A percentile compares a stretch with the other conserved stretches of the same genome.
These are phyloP conservation scores for Friedmanniomyces simplex DNA, from an alignment of 495 filamentous ascomycete species.

Conservation along the genomic window DNA sequence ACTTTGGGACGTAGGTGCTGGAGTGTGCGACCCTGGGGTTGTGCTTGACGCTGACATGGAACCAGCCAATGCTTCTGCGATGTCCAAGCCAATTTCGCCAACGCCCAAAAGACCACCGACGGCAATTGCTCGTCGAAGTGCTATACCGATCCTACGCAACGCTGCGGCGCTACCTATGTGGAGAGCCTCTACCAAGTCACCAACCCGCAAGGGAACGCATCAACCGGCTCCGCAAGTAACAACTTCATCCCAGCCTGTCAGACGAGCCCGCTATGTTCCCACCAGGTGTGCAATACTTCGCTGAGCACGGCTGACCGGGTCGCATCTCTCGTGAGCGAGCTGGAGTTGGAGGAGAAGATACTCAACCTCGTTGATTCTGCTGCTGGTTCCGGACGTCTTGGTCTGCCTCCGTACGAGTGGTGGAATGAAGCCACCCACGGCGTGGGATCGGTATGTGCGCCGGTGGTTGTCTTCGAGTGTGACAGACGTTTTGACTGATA, in stretches of 20 bases:
- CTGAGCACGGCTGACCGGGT: constrained; percentile 17
- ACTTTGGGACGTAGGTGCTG: background rate
- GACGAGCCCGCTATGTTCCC: constrained; percentile 1
- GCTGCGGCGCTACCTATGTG: background rate
- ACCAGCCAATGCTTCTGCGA: constrained; percentile 1
- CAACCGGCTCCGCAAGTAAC: background rate
- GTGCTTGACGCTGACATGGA: background rate
- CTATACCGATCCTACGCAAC: background rate
- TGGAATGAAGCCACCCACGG: constrained; percentile 49
- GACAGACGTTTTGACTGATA: background rate
- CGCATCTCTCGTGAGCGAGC: constrained; percentile 30
- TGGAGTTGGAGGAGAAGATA: constrained; percentile 45
- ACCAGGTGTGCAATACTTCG: constrained; percentile 1
- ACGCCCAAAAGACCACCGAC: background rate
- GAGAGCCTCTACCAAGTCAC: background rate
- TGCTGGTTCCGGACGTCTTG: constrained; percentile 46
- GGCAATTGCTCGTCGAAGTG: background rate
- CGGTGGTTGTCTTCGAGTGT: background rate
- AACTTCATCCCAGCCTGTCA: background rate
- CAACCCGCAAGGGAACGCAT: background rate
- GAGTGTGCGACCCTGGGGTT: background rate
- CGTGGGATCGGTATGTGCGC: constrained; percentile 29
- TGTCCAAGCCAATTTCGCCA: background rate
- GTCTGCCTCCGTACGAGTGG: constrained; percentile 46
- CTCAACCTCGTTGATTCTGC: constrained; percentile 45